Evolutionary conservation across 306 rosid genomes (phyloP), one percentile per base, ranked within the genome.

Genomic region (Begonia peltatifolia): DNA sequence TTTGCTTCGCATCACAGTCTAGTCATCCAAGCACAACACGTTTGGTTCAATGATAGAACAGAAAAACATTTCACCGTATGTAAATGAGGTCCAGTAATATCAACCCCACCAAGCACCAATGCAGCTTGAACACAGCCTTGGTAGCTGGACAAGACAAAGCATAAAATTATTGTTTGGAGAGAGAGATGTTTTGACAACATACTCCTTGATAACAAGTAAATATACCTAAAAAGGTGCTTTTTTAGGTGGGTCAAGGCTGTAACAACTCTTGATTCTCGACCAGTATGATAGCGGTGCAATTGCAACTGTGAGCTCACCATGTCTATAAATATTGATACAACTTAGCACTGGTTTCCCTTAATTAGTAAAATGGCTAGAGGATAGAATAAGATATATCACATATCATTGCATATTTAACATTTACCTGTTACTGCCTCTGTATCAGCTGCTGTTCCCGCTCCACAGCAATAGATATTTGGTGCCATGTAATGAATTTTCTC

Each of bases 401-500:
- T 30, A 30, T 30, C 38, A 30, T 1, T 13, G 15, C 53, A 42
- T 46, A 23, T 46, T 50, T 35, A 57, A 57, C 53, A 57, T 41
- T 58, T 71, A 84, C 97, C 99, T 57, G 99, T 90, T 46, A 90
- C 99, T 14, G 99, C 99, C 79, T 90, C 96, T 20, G 99, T 90
- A 64, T 90, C 96, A 56, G 95, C 96, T 62, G 99, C 99, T 59
- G 99, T 90, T 62, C 99, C 99, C 8, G 99, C 96, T 62, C 99
- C 99, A 69, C 96, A 90, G 55, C 99, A 90, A 62, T 86, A 86
- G 30, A 90, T 90, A 51, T 90, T 90, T 6, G 99, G 99, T 3
- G 99, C 99, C 99, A 90, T 86, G 50, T 76, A 90, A 58, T 90
- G 99, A 62, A 90, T 90, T 58, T 90, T 90, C 71, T 87, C 96